These are phyloP conservation scores for Vachellia collinsii DNA, from an alignment of 306 rosid species.

Conservation along the genomic window DNA sequence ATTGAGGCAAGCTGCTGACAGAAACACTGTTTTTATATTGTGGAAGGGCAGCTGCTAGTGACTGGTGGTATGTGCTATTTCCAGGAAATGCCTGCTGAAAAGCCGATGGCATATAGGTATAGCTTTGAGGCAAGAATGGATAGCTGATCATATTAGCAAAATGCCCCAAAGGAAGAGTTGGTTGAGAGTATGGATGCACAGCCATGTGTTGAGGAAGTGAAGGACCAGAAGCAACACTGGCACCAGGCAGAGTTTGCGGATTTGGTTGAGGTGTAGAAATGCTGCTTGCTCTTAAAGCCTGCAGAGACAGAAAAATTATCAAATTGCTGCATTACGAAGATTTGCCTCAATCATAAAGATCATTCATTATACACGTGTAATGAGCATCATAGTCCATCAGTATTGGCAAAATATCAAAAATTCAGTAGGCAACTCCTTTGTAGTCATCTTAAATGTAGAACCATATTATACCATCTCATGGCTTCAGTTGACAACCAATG, in stretches of 20 bases:
- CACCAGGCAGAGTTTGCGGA: conserved; percentile 69
- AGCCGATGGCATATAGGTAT: conserved; percentile 95
- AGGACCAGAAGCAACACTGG: conserved; percentile 80
- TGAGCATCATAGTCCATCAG: neutral
- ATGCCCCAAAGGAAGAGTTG: conserved; percentile 85
- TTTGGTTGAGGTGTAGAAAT: conserved; percentile 75
- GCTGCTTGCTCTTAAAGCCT: conserved; percentile 79
- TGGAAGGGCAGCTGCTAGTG: conserved; percentile 91
- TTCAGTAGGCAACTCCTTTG: neutral
- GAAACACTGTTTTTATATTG: conserved; percentile 95
- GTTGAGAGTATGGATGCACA: conserved; percentile 96
- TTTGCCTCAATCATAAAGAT: neutral
- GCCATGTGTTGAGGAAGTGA: conserved; percentile 93
- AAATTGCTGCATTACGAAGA: conserved; percentile 15
- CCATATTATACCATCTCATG: neutral
- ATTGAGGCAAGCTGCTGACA: conserved; percentile 93
- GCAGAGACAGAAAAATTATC: conserved; percentile 35
- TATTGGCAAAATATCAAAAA: neutral
- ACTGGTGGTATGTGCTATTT: conserved; percentile 94
- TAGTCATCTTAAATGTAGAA: no score
- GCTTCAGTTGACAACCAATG: neutral
- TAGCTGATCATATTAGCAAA: conserved; percentile 94
- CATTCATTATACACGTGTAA: neutral
- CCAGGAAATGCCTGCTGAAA: conserved; percentile 96
- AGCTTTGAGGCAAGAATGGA: conserved; percentile 97